Conservation (phyloP, 768 basidiomycete genomes). For the Lactarius tabidus region DNA sequence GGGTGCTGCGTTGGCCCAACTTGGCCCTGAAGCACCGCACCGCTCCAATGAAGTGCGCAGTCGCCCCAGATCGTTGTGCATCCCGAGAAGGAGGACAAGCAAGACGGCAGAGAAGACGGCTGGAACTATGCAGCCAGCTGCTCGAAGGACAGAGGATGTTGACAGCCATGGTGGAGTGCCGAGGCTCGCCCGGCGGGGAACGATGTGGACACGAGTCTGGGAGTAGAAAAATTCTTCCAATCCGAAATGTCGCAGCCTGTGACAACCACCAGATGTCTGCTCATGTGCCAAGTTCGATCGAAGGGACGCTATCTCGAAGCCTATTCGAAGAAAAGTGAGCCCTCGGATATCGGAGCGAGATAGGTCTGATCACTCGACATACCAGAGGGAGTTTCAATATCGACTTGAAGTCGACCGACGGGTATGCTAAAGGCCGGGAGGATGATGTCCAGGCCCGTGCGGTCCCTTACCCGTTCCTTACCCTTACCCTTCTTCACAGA, state of each 20-base stretch:
- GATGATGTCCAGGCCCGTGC: conserved; percentile 41
- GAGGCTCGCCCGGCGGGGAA: conserved; percentile 1
- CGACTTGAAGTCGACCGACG: conserved; percentile 61
- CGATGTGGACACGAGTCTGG: conserved; percentile 35
- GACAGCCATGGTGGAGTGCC: conserved; percentile 5
- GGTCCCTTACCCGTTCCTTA: conserved; percentile 32
- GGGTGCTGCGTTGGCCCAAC: conserved; percentile 7
- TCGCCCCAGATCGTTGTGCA: conserved; percentile 32
- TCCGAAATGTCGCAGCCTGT: conserved; percentile 53
- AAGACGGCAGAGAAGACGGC: conserved; percentile 31
- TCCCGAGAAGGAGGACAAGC: conserved; percentile 29
- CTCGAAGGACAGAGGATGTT: conserved; percentile 6
- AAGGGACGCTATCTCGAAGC: conserved; percentile 41
- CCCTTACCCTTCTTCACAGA: conserved; percentile 33
- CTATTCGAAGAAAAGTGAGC: conserved; percentile 29
- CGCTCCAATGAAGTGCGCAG: conserved; percentile 31
- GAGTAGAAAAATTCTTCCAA: conserved; percentile 57
- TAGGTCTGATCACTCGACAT: conserved; percentile 28
- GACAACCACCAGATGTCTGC: conserved; percentile 37
- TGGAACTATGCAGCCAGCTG: conserved; percentile 28
- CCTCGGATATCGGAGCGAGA: neutral
- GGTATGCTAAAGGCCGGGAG: conserved; percentile 73
- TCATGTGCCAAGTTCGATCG: conserved; percentile 57
- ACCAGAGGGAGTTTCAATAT: conserved; percentile 53
- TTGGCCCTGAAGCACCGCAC: conserved; percentile 25